Conservation (phyloP, 306 rosid genomes). For the Medicago lupulina region DNA sequence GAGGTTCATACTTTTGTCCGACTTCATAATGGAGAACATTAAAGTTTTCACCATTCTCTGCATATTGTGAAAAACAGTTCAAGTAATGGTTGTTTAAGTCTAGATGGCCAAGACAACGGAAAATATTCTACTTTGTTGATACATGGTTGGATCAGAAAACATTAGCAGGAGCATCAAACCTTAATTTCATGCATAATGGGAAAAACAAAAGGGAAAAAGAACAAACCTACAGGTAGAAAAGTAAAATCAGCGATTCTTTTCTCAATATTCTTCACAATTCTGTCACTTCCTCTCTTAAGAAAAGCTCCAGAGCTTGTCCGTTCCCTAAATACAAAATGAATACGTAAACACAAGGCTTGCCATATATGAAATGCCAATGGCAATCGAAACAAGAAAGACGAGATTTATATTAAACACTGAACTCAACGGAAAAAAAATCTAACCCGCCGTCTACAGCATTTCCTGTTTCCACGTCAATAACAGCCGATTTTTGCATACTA, state of each 20-base stretch:
- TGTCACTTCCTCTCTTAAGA: conserved; percentile 76
- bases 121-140: too few species aligned
- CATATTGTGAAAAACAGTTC: conserved; percentile 33
- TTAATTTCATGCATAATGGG: conserved; percentile 21
- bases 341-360: neutral
- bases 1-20: conserved; percentile 93
- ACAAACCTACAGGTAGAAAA: conserved; percentile 81
- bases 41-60: conserved; percentile 94
- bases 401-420: too few species aligned
- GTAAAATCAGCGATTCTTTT: conserved; percentile 83
- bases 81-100: conserved; percentile 34
- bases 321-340: conserved; percentile 53
- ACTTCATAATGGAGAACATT: conserved; percentile 95
- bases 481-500: conserved; percentile 68
- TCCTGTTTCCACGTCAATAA: conserved; percentile 83
- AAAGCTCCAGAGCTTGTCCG: conserved; percentile 94
- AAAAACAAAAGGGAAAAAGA: conserved; percentile 38
- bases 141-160: too few species aligned
- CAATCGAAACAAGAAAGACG: neutral
- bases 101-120: conserved; percentile 10
- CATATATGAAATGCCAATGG: conserved; percentile 5
- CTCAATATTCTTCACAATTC: conserved; percentile 73
- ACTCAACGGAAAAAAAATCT: neutral
- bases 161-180: neutral
- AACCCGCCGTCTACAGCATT: conserved; percentile 86